Evolutionary conservation across 305 asterid species (phyloP).

Genomic region (Plantago lanceolata): DNA sequence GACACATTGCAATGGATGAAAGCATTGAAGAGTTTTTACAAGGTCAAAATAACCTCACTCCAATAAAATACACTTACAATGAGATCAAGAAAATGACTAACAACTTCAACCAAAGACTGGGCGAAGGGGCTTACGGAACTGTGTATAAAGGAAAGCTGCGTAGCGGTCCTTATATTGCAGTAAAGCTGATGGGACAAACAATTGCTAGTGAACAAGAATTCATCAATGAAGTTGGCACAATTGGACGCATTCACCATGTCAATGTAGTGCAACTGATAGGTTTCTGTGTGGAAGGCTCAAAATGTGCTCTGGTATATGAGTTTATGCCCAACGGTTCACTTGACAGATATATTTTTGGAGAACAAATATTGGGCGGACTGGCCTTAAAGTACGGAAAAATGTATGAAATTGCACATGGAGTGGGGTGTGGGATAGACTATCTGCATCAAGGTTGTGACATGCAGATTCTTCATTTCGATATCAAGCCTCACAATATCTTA

Average conservation of each 20-base stretch:
- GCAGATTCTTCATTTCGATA: constrained; percentile 45
- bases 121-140: constrained; percentile 46
- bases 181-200: constrained; percentile 34
- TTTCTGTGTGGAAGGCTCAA: constrained; percentile 40
- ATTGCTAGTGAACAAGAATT: constrained; percentile 35
- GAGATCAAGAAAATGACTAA: constrained; percentile 42
- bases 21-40: constrained; percentile 35
- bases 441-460: constrained; percentile 42
- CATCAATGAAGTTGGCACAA: constrained; percentile 43
- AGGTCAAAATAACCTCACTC: constrained; percentile 31
- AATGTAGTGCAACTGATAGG: constrained; percentile 47
- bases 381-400: constrained; percentile 27
- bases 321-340: constrained; percentile 44
- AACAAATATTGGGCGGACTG: constrained; percentile 6
- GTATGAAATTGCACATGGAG: constrained; percentile 41
- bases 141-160: constrained; percentile 47
- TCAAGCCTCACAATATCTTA: constrained; percentile 46
- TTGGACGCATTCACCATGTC: constrained; percentile 44
- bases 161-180: constrained; percentile 43
- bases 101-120: constrained; percentile 35
- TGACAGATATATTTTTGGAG: constrained; percentile 31
- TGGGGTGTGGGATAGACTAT: constrained; percentile 40
- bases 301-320: constrained; percentile 39
- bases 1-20: constrained; percentile 32
- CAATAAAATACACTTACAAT: constrained; percentile 36